phyloP scores from a whole-genome alignment of 257 asterid species.

The Jaltomata sinuosa region DNA sequence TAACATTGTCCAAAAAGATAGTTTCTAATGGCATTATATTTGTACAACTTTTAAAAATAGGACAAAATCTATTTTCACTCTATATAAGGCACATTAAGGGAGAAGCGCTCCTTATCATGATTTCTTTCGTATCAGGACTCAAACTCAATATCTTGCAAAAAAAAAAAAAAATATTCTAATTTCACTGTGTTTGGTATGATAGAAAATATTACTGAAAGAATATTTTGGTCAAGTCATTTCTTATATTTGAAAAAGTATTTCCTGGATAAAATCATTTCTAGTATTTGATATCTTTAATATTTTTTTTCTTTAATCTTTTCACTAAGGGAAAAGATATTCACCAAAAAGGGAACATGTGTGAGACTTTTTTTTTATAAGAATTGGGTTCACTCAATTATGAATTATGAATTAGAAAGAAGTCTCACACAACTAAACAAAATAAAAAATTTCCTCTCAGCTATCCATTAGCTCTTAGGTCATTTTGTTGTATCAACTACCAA shows the following conservation, averaged over 20 bases:
- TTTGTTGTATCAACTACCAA: not conserved
- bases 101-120: not conserved
- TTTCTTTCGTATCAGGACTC: not conserved
- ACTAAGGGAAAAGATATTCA: not conserved
- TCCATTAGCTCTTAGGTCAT: not conserved
- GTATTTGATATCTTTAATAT: not conserved
- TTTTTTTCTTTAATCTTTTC: not conserved
- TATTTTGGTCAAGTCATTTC: not conserved
- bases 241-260: not conserved
- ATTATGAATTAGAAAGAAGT: not conserved
- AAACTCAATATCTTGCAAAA: too few species aligned
- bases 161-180: too few species aligned
- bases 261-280: not conserved
- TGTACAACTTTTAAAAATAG: not conserved
- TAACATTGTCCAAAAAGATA: not conserved
- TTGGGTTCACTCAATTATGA: not conserved
- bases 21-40: not conserved
- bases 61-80: not conserved
- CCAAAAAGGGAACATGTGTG: not conserved
- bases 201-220: not conserved
- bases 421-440: not conserved
- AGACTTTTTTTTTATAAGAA: too few species aligned
- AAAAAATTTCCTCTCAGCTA: not conserved
- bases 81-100: accelerated
- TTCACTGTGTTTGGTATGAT: not conserved